phyloP scores from a whole-genome alignment of 768 basidiomycete species.

The Crucibulum laeve region DNA sequence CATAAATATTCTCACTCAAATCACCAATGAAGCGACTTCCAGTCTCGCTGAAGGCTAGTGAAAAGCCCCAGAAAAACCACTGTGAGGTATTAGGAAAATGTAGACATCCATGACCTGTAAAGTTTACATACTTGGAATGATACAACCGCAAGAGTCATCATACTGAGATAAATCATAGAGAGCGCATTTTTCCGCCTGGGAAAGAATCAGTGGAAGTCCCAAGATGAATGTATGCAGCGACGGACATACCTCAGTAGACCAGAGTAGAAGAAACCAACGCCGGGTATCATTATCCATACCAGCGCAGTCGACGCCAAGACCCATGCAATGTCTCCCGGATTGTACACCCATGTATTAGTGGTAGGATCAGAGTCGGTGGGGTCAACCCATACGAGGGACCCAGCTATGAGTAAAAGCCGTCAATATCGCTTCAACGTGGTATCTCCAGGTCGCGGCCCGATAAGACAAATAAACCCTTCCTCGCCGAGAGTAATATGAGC shows the following conservation, averaged over 20 bases:
- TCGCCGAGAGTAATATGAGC: neutral
- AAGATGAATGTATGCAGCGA: neutral
- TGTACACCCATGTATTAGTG: slow-evolving; percentile 24
- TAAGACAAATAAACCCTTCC: neutral
- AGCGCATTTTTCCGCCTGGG: slow-evolving; percentile 78
- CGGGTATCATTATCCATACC: slow-evolving; percentile 83
- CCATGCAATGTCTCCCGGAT: slow-evolving; percentile 51
- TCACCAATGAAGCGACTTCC: slow-evolving; percentile 77
- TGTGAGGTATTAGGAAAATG: slow-evolving; percentile 20
- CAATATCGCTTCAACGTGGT: too few species aligned
- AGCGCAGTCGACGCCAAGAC: slow-evolving; percentile 71
- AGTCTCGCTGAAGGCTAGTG: slow-evolving; percentile 82
- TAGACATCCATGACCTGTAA: neutral
- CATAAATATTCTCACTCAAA: slow-evolving; percentile 47
- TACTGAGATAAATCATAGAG: slow-evolving; percentile 74
- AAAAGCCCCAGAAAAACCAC: slow-evolving; percentile 99
- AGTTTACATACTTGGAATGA: slow-evolving; percentile 68
- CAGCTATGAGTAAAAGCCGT: neutral
- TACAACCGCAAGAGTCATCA: slow-evolving; percentile 70
- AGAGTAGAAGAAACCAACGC: slow-evolving; percentile 86
- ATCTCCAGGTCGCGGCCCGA: neutral
- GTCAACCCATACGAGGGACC: neutral
- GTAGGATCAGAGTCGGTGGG: neutral
- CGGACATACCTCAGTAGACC: slow-evolving; percentile 63
- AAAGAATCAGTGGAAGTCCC: neutral